Percentiles rank a stretch among this genome's conserved stretches.
Evolutionary conservation across 176 grass and related monocot species (phyloP).

Genomic region (Ensete glaucum): DNA sequence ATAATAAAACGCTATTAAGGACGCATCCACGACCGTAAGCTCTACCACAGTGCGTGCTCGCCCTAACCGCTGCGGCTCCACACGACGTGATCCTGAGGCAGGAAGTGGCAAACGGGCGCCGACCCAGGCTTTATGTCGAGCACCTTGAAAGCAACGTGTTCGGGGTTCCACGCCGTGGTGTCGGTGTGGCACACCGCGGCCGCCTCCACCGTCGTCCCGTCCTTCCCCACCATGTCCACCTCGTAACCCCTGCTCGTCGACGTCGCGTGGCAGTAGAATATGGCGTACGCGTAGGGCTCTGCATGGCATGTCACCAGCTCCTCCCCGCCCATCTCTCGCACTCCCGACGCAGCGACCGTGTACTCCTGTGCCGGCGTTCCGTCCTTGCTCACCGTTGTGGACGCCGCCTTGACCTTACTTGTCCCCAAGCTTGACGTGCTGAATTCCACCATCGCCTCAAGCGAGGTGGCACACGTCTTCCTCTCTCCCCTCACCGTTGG

Average conservation of each 20-base stretch:
- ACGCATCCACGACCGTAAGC: too few relatives aligned
- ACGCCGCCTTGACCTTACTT: not conserved
- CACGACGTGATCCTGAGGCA: slow-evolving; percentile 13
- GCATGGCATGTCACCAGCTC: slow-evolving; percentile 16
- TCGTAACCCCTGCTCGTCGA: not conserved
- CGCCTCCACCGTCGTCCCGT: slow-evolving; percentile 16
- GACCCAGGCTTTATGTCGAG: slow-evolving; percentile 21
- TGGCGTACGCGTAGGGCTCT: slow-evolving; percentile 14
- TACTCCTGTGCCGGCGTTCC: slow-evolving; percentile 6
- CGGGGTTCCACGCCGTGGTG: slow-evolving; percentile 16
- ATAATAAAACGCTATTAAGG: too few relatives aligned
- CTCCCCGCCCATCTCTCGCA: not conserved
- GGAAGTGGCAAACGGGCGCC: slow-evolving; percentile 20
- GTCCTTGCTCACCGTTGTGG: not conserved
- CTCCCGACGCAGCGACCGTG: not conserved
- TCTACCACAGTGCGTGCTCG: too few relatives aligned
- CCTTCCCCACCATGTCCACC: slow-evolving; percentile 2
- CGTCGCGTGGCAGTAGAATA: slow-evolving; percentile 21
- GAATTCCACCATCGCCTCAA: slow-evolving; percentile 96
- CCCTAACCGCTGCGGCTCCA: slow-evolving; percentile 15
- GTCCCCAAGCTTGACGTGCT: slow-evolving; percentile 54
- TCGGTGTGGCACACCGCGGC: slow-evolving; percentile 20
- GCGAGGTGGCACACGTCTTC: slow-evolving; percentile 73
- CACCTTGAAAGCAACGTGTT: slow-evolving; percentile 21
- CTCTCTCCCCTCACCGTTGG: slow-evolving; percentile 39